Evolutionary conservation across 164 flowering plant species (phyloP).

Genomic region (Buxus sempervirens): DNA sequence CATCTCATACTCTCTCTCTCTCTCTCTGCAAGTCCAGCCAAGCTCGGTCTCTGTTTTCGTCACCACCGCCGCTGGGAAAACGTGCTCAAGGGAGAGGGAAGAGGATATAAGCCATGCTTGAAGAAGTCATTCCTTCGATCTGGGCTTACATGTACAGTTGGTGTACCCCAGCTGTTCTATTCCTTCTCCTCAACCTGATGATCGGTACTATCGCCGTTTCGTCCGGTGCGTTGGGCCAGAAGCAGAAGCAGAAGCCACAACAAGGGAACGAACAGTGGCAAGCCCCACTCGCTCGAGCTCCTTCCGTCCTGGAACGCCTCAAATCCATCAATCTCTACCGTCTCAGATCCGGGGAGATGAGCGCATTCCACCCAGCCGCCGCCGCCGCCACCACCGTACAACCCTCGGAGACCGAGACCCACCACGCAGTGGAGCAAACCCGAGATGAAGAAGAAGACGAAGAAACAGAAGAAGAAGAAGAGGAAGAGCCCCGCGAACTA

Average conservation of each 20-base stretch:
- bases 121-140: conserved; percentile 23
- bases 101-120: conserved; percentile 23
- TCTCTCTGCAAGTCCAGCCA: too few species aligned
- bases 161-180: conserved; percentile 66
- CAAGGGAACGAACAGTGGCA: neutral
- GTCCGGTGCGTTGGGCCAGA: conserved; percentile 26
- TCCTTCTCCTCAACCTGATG: conserved; percentile 54
- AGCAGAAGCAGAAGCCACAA: conserved; percentile 5
- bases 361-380: neutral
- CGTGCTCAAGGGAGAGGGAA: too few species aligned
- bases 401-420: too few species aligned
- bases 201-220: conserved; percentile 51
- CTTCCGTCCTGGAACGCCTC: conserved; percentile 42
- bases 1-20: too few species aligned
- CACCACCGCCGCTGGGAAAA: too few species aligned
- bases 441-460: neutral
- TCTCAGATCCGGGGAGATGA: conserved; percentile 17
- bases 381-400: neutral
- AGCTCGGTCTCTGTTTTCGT: too few species aligned
- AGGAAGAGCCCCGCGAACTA: neutral
- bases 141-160: conserved; percentile 43
- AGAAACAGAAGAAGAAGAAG: neutral
- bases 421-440: neutral
- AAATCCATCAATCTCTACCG: conserved; percentile 35
- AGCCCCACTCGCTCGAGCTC: conserved; percentile 21